Evolutionary conservation across 768 basidiomycete genomes (phyloP).

Genomic region (Krasilnikovozyma curviuscula): DNA sequence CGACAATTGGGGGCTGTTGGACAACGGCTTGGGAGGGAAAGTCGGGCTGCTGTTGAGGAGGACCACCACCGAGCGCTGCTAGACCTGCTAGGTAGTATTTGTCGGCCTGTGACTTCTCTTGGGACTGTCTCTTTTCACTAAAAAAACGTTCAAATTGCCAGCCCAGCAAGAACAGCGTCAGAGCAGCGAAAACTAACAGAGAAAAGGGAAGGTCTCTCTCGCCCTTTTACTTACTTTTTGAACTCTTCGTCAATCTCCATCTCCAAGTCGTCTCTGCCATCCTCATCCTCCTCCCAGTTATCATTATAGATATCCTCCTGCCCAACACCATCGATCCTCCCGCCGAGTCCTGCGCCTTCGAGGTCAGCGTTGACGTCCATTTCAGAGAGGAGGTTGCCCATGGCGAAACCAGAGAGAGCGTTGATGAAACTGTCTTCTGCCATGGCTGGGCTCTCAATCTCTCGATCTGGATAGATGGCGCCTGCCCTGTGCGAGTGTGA

Average conservation of each 20-base stretch:
- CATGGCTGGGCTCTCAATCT: too few relatives aligned
- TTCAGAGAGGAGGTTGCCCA: too few relatives aligned
- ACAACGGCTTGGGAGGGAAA: not conserved
- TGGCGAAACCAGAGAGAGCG: too few relatives aligned
- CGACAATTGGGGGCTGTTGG: not conserved
- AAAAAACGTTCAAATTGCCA: not conserved
- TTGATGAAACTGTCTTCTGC: too few relatives aligned
- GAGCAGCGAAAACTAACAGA: not conserved
- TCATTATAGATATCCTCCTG: constrained; percentile 11
- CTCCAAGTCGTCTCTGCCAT: not conserved
- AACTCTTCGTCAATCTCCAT: constrained; percentile 2
- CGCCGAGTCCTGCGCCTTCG: too few relatives aligned
- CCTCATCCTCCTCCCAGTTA: constrained; percentile 3
- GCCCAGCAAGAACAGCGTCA: not conserved
- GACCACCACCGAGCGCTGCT: not conserved
- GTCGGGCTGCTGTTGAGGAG: not conserved
- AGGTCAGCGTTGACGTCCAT: too few relatives aligned
- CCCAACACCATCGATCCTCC: too few relatives aligned
- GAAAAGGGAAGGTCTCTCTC: not conserved
- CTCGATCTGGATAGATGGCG: too few relatives aligned
- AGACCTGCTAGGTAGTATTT: constrained; percentile 2
- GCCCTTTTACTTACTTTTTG: not conserved
- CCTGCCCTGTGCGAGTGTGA: too few relatives aligned
- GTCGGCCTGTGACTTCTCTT: not conserved
- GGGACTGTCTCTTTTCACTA: constrained; percentile 1